Conservation (phyloP, 2,329 filamentous ascomycete genomes). For the Pseudogymnoascus sp. region DNA sequence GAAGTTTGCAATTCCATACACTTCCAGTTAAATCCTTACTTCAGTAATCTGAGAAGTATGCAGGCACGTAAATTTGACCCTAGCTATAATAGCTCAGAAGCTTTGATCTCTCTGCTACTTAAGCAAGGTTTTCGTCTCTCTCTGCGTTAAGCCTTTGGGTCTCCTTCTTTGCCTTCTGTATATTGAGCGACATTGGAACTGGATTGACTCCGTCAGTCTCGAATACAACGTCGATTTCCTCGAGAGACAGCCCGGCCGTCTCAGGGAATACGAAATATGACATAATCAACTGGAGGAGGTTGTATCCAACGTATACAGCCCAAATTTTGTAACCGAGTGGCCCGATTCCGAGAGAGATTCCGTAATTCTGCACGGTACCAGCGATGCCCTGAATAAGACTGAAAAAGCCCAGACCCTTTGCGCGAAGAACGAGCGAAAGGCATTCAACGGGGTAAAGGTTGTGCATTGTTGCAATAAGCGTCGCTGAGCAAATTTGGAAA, state of each 20-base stretch:
- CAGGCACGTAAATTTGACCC: neutral
- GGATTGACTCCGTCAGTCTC: conserved; percentile 37
- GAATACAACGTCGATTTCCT: conserved; percentile 54
- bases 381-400: conserved; percentile 38
- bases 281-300: conserved; percentile 38
- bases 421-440: conserved; percentile 36
- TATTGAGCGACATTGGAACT: conserved; percentile 37
- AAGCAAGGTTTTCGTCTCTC: neutral
- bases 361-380: conserved; percentile 38
- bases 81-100: neutral
- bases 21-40: neutral
- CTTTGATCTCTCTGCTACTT: neutral
- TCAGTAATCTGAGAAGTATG: neutral
- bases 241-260: conserved; percentile 41
- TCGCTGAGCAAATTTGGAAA: conserved; percentile 41
- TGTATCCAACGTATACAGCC: conserved; percentile 44
- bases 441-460: conserved; percentile 41
- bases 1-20: neutral
- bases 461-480: conserved; percentile 41
- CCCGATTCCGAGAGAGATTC: conserved; percentile 39
- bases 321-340: conserved; percentile 45
- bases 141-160: conserved; percentile 18
- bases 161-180: conserved; percentile 34
- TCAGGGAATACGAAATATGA: conserved; percentile 47
- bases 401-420: conserved; percentile 40